Evolutionary conservation across 768 basidiomycete species (phyloP).

Genomic region (Chalciporus chontae): DNA sequence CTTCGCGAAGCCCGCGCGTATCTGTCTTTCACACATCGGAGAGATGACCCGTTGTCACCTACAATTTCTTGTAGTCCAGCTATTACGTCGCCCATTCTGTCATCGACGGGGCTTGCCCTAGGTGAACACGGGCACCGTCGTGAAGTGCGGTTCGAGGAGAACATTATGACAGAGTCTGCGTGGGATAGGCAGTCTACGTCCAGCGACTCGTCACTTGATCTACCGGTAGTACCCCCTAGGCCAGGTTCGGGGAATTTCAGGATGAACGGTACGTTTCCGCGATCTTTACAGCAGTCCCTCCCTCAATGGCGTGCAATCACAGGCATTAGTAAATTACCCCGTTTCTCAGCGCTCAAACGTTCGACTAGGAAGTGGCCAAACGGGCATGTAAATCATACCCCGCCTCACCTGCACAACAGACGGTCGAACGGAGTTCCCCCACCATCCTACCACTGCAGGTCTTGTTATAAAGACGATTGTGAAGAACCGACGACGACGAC

Average conservation of each 20-base stretch:
- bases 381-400: slow-evolving; percentile 9
- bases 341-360: slow-evolving; percentile 28
- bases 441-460: slow-evolving; percentile 43
- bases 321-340: slow-evolving; percentile 30
- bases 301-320: not conserved
- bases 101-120: slow-evolving; percentile 28
- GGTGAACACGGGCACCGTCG: slow-evolving; percentile 29
- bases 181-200: slow-evolving; percentile 32
- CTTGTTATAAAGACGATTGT: slow-evolving; percentile 47
- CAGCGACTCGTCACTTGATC: slow-evolving; percentile 28
- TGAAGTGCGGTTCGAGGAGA: slow-evolving; percentile 33
- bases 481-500: slow-evolving; percentile 56
- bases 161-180: slow-evolving; percentile 26
- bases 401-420: slow-evolving; percentile 4
- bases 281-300: not conserved
- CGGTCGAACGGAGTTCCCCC: slow-evolving; percentile 6
- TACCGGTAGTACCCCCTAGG: slow-evolving; percentile 17
- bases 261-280: slow-evolving; percentile 19
- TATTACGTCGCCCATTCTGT: slow-evolving; percentile 27
- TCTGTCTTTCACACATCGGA: slow-evolving; percentile 27
- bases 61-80: slow-evolving; percentile 18
- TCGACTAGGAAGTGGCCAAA: slow-evolving; percentile 14
- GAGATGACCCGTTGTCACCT: slow-evolving; percentile 10
- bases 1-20: slow-evolving; percentile 33
- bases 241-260: slow-evolving; percentile 7